These are phyloP conservation scores for Aphanomyces stellatus DNA, from an alignment of 352 stramenopile species.

Conservation along the genomic window DNA sequence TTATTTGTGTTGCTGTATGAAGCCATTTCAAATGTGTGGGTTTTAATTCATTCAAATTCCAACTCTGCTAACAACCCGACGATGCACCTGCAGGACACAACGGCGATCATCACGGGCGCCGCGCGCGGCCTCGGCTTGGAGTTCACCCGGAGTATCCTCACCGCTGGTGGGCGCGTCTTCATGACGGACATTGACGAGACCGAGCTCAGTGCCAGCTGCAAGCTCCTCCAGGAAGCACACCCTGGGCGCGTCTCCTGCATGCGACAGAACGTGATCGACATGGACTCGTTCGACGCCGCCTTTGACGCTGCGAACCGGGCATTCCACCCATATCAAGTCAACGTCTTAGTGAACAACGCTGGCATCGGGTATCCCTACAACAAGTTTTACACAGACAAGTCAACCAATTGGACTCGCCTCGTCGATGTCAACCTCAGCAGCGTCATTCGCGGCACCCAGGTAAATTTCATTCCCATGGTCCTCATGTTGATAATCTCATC, in stretches of 20 bases:
- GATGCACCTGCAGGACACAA: conserved; percentile 54
- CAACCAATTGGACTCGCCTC: conserved; percentile 47
- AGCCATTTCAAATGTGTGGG: too few relatives aligned
- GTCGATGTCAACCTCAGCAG: conserved; percentile 62
- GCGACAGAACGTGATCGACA: conserved; percentile 61
- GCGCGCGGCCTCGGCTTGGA: conserved; percentile 53
- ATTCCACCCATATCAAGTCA: conserved; percentile 46
- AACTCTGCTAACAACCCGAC: too few relatives aligned
- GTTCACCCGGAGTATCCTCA: conserved; percentile 52
- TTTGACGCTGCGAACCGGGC: conserved; percentile 54
- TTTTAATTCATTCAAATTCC: too few relatives aligned
- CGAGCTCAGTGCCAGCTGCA: conserved; percentile 43
- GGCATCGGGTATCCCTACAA: conserved; percentile 51
- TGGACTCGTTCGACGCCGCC: conserved; percentile 42
- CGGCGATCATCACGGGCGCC: conserved; percentile 65
- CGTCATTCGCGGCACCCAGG: conserved; percentile 59
- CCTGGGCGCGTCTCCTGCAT: conserved; percentile 46
- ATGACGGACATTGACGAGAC: conserved; percentile 70
- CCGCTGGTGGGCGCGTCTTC: conserved; percentile 43
- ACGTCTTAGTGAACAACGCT: conserved; percentile 76
- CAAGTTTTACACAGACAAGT: conserved; percentile 21
- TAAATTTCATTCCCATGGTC: too few relatives aligned
- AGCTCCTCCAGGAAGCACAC: conserved; percentile 47
- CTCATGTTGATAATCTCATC: too few relatives aligned
- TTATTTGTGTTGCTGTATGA: too few relatives aligned